Base-by-base conservation (phyloP, 371 early-diverging fungal species). In the Fennellomyces sp. region DNA sequence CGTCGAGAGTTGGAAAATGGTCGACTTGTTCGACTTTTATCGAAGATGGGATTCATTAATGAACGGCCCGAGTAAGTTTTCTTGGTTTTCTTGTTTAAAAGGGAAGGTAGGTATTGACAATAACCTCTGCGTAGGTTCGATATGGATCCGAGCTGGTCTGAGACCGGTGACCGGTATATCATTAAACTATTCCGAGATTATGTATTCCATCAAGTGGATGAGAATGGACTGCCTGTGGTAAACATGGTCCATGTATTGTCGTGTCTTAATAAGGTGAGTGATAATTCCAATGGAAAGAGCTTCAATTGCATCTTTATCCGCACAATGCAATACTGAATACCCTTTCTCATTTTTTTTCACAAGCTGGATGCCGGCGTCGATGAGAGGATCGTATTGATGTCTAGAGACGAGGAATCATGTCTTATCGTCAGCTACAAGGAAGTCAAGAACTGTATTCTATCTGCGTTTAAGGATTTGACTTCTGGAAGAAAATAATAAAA, bases 101-200 rank as follows among this genome's bases (percentile, higher is more conserved):
- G 10, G 5, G 39, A 47, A 29, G 5, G 36, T 35, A 35, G 15
- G 10, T 3, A n/a, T 42, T n/a, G n/a, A n/a, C n/a, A n/a, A n/a
- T 13, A 35, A 13, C 52, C 8, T 12, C 29, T 42, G 36, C 35
- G 2, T 68, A 90, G 89, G 59, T 93, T 91, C 66, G 91, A 90
- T 41, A 82, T 89, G 78, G 97, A 96, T 70, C 88, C 93, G 4
- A 84, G 88, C 49, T 98, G 98, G 97, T 88, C 96, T 7, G 97
- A 98, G 71, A 95, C 96, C 0, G 98, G 98, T 7, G 97, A 97
- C 71, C 76, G 94, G 33, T 97, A 97, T 69, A 84, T 97, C 49
- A 88, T 97, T 58, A 96, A 95, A 71, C 80, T 98, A 27, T 97
- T 98, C 68, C 84, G 97, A 56, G 97, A 97, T 68, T 96, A 94